phyloP scores from a whole-genome alignment of 441 rosid genomes.

The Corymbia citriodora region DNA sequence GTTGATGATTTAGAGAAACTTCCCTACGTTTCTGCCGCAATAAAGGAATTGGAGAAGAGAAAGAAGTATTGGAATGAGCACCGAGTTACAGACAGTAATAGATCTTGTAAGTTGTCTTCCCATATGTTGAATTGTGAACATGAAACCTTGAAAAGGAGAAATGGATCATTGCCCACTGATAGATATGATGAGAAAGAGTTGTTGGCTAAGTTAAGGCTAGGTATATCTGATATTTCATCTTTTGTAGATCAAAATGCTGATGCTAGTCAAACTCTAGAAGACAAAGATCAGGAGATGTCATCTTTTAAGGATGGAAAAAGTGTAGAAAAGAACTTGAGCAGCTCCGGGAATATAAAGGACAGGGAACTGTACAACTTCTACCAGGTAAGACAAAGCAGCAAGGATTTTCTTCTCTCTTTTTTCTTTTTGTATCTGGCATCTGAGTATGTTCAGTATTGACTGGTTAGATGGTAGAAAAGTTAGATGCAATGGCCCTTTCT shows the following conservation, averaged over 20 bases:
- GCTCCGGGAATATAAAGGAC: conserved; percentile 38
- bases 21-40: conserved; percentile 86
- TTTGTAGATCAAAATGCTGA: conserved; percentile 31
- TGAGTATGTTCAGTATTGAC: neutral
- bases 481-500: neutral
- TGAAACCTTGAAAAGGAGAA: conserved; percentile 11
- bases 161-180: conserved; percentile 15
- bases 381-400: conserved; percentile 49
- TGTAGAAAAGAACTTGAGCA: conserved; percentile 22
- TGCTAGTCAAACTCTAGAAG: conserved; percentile 28
- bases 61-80: conserved; percentile 78
- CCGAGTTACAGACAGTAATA: conserved; percentile 18
- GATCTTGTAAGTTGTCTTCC: conserved; percentile 10
- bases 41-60: conserved; percentile 76
- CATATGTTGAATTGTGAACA: conserved; percentile 10
- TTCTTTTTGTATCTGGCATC: neutral
- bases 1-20: conserved; percentile 90
- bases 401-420: neutral
- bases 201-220: conserved; percentile 15
- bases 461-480: neutral
- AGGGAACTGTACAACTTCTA: conserved; percentile 67
- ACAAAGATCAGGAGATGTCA: conserved; percentile 24
- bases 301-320: conserved; percentile 36
- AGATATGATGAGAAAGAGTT: conserved; percentile 23
- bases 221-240: conserved; percentile 22